Evolutionary conservation across 202 grass and related monocot genomes (phyloP).

Genomic region (Bolboschoenoplectus hybrid): DNA sequence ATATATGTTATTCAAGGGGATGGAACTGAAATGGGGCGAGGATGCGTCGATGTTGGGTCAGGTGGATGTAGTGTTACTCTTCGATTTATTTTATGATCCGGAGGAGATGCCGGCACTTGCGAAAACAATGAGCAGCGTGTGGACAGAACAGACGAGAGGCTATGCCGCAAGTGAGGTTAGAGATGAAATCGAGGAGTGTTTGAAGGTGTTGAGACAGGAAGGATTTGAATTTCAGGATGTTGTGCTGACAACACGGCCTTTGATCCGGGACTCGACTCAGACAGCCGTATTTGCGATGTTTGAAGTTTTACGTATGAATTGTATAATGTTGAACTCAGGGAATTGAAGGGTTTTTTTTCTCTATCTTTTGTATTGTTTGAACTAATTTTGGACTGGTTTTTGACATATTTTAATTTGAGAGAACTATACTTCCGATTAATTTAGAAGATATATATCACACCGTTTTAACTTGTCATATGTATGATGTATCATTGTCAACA

Average conservation of each 20-base stretch:
- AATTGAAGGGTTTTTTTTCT: neutral
- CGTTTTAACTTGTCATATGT: too few relatives aligned
- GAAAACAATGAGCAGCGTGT: conserved; percentile 42
- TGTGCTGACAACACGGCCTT: conserved; percentile 32
- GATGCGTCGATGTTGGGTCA: neutral
- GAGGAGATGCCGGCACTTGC: conserved; percentile 60
- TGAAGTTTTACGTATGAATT: conserved; percentile 21
- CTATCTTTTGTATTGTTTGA: neutral
- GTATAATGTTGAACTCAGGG: neutral
- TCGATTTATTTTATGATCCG: conserved; percentile 68
- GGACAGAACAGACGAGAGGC: conserved; percentile 41
- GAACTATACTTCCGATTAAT: too few relatives aligned
- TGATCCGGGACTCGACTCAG: conserved; percentile 37
- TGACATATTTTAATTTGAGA: neutral
- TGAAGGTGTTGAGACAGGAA: conserved; percentile 47
- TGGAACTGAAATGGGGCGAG: conserved; percentile 54
- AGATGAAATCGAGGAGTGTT: conserved; percentile 44
- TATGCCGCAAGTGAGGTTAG: conserved; percentile 63
- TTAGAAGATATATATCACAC: too few relatives aligned
- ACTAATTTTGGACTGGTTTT: neutral
- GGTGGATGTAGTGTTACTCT: conserved; percentile 63
- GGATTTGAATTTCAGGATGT: conserved; percentile 54
- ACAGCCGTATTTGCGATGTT: conserved; percentile 44
- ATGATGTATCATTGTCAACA: neutral
- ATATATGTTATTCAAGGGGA: conserved; percentile 42